Percentiles rank a stretch among this genome's conserved stretches.
Conservation (phyloP, 306 rosid species). For the Rosa lucieae region DNA sequence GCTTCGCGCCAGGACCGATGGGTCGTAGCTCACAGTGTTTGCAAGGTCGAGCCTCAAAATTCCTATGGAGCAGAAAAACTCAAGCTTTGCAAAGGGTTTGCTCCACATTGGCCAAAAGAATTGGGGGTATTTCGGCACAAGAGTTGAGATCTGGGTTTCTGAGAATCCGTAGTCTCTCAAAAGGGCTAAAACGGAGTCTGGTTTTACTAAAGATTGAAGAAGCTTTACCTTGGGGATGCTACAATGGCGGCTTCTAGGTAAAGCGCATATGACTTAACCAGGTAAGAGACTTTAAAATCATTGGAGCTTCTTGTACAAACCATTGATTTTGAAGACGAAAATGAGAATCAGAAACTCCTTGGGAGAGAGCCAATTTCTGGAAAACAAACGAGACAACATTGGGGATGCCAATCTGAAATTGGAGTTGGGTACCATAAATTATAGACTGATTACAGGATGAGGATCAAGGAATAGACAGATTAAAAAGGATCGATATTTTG, state of each 20-base stretch:
- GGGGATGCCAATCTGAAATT: background rate
- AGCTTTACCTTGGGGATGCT: slow-evolving; percentile 23
- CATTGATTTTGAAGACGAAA: background rate
- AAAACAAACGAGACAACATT: background rate
- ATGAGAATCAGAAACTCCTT: background rate
- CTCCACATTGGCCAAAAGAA: slow-evolving; percentile 17
- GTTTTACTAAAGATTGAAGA: slow-evolving; percentile 7
- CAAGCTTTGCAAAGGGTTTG: slow-evolving; percentile 34
- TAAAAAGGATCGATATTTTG: too few species aligned
- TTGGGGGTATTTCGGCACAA: slow-evolving; percentile 19
- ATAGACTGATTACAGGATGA: too few species aligned
- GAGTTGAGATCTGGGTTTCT: slow-evolving; percentile 20
- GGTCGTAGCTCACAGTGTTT: background rate
- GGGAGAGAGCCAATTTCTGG: background rate
- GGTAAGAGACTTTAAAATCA: slow-evolving; percentile 26
- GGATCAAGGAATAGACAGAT: too few species aligned
- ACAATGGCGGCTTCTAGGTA: slow-evolving; percentile 22
- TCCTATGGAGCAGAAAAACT: slow-evolving; percentile 36
- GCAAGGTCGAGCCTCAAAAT: slow-evolving; percentile 24
- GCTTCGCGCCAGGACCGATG: slow-evolving; percentile 11
- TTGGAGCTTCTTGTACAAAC: background rate
- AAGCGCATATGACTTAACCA: slow-evolving; percentile 32
- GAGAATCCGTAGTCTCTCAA: slow-evolving; percentile 28
- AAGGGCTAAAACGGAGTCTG: slow-evolving; percentile 29
- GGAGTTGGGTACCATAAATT: too few species aligned